These are phyloP conservation scores for Cyclaneusma minus DNA, from an alignment of 2,329 filamentous ascomycete genomes.

Conservation along the genomic window DNA sequence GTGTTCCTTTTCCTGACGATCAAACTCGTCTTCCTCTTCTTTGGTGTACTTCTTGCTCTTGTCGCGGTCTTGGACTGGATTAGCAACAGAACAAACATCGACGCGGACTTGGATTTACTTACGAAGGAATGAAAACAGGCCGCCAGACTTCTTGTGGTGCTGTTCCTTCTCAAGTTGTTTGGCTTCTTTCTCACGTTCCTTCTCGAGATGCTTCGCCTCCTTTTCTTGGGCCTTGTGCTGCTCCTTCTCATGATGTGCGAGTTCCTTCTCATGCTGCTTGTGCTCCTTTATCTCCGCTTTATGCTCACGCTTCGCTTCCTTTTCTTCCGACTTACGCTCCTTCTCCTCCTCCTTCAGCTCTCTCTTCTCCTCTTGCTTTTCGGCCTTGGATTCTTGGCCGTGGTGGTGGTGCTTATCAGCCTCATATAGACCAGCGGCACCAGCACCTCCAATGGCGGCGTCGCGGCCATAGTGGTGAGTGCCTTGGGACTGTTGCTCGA, in stretches of 20 bases:
- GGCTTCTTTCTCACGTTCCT: not conserved
- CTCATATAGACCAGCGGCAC: conserved; percentile 5
- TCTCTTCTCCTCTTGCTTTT: conserved; percentile 5
- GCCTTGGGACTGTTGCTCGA: too few species aligned
- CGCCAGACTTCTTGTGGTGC: conserved; percentile 7
- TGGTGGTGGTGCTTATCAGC: conserved; percentile 2
- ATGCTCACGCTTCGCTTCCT: conserved; percentile 3
- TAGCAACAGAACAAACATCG: conserved; percentile 1
- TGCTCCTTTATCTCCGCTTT: conserved; percentile 2
- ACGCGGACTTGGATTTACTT: conserved; percentile 3
- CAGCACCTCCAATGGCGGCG: conserved; percentile 7
- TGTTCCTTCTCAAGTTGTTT: conserved; percentile 3
- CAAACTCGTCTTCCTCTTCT: conserved; percentile 14
- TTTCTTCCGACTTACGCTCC: conserved; percentile 1
- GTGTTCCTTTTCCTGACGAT: conserved; percentile 12
- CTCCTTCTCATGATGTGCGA: conserved; percentile 5
- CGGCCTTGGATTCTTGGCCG: not conserved
- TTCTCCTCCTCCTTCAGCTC: conserved; percentile 1
- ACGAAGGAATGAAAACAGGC: conserved; percentile 13
- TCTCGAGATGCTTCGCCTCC: not conserved
- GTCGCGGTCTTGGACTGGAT: conserved; percentile 11
- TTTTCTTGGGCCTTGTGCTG: conserved; percentile 5
- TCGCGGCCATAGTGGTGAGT: conserved; percentile 8
- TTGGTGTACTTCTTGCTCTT: conserved; percentile 13
- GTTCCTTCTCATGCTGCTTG: conserved; percentile 4